A percentile compares a stretch with the other conserved stretches of the same genome.
Conservation (phyloP, 1,284 basidiomycete species). For the Pterula multifida region DNA sequence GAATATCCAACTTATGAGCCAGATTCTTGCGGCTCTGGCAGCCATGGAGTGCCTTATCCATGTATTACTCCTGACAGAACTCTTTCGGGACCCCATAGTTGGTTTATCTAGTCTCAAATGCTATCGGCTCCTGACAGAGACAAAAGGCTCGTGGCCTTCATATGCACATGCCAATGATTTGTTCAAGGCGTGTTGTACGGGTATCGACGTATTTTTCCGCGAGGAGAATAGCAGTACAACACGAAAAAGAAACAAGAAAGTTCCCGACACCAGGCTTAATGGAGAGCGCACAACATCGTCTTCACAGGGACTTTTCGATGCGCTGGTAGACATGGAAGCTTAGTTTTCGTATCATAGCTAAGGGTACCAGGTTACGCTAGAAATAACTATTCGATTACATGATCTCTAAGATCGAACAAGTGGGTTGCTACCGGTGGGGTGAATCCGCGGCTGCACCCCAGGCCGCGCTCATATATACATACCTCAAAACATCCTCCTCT, state of each 20-base stretch:
- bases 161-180: slow-evolving; percentile 19
- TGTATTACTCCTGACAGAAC: slow-evolving; percentile 39
- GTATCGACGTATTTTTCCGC: slow-evolving; percentile 36
- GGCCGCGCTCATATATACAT: no score
- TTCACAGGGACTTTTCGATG: slow-evolving; percentile 14
- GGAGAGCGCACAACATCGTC: slow-evolving; percentile 1
- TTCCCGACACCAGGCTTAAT: slow-evolving; percentile 10
- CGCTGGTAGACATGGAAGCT: slow-evolving; percentile 20
- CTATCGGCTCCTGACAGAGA: slow-evolving; percentile 34
- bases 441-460: no score
- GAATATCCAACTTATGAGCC: slow-evolving; percentile 62
- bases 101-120: slow-evolving; percentile 46
- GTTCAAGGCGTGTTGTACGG: slow-evolving; percentile 36
- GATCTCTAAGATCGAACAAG: no score
- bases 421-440: no score
- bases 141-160: slow-evolving; percentile 12
- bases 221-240: slow-evolving; percentile 18
- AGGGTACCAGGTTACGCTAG: no score
- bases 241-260: slow-evolving; percentile 30
- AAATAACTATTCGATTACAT: no score
- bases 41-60: slow-evolving; percentile 47
- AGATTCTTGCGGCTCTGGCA: slow-evolving; percentile 48
- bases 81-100: slow-evolving; percentile 31
- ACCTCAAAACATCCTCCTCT: neutral
- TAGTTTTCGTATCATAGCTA: slow-evolving; percentile 6